These are phyloP conservation scores for Trichocladium uniseriatum DNA, from an alignment of 495 filamentous ascomycete genomes.

Conservation along the genomic window DNA sequence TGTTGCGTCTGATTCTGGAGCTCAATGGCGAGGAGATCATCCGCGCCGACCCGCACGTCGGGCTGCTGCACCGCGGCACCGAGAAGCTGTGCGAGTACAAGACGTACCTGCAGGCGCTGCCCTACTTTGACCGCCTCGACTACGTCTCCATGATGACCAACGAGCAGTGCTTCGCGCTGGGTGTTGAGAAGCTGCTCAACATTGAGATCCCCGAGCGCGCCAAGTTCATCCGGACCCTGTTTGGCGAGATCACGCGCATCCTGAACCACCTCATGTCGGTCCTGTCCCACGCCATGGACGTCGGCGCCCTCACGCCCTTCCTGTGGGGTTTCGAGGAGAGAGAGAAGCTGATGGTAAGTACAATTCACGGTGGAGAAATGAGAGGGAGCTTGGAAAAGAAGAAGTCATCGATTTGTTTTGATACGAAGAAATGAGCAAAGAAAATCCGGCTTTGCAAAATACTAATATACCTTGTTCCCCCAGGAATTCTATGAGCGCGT, in stretches of 20 bases:
- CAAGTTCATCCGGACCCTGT: conserved; percentile 94
- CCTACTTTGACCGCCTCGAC: conserved; percentile 97
- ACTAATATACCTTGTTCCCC: conserved; percentile 18
- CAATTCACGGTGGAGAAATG: not conserved
- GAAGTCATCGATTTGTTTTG: conserved; percentile 2
- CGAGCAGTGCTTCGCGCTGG: conserved; percentile 93
- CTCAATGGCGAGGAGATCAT: conserved; percentile 97
- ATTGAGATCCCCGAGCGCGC: conserved; percentile 91
- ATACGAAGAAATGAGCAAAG: not conserved
- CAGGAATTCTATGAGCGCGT: conserved; percentile 99
- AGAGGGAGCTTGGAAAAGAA: not conserved
- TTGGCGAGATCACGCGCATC: conserved; percentile 90
- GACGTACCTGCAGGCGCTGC: conserved; percentile 95
- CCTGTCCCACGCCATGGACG: conserved; percentile 98
- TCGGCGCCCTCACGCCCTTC: conserved; percentile 96
- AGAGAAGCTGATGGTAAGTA: conserved; percentile 93
- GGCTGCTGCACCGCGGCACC: conserved; percentile 90
- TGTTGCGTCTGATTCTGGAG: conserved; percentile 95
- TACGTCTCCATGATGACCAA: conserved; percentile 99
- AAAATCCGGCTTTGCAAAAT: not conserved
- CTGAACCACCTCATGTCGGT: conserved; percentile 98
- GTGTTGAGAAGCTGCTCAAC: conserved; percentile 96
- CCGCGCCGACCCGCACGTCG: conserved; percentile 93
- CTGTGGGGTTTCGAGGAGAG: conserved; percentile 99
- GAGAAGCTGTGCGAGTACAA: conserved; percentile 99